Evolutionary conservation across 805 yeast genomes (phyloP), one percentile per base, ranked within the genome.

Genomic region (Citeromyces matritensis): DNA sequence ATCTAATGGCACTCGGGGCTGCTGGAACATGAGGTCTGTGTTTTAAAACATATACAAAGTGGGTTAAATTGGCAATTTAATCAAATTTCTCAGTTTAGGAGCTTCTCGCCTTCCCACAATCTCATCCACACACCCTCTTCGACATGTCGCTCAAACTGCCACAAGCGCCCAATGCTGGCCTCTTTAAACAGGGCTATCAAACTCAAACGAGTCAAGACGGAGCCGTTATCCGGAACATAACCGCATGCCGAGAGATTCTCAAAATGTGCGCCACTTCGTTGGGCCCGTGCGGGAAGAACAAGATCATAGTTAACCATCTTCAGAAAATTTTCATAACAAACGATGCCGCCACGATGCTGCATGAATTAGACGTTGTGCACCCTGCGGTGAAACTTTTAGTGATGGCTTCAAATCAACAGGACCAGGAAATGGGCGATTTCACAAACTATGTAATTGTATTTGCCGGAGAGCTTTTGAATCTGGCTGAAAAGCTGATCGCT

Each of bases 271-370:
- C 86, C 36, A 85, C 96, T 2, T 84, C 95, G 9, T 80, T 91
- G 63, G 98, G 98, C 5, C 98, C 98, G 37, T 81, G 94, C 57
- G 98, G 98, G 33, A 71, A 95, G 48, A 91, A 86, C 57, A 91
- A 91, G 67, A 84, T 91, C 53, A 79, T 91, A 44, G 95, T 91
- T 34, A 88, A 88, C 57, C 71, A 82, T 44, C 57, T 82, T 42
- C 85, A 84, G 37, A 84, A 78, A 49, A 78, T 83, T 15, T 83
- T 85, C 51, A 72, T 91, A 39, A 91, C 97, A 27, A 83, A 83
- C 43, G 98, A 91, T 53, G 96, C 97, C n/a, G 95, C 96, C 25
- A 91, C 98, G 6, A 91, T 91, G 77, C 64, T 91, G 37, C 72
- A 79, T 41, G 97, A 91, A 54, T 62, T 88, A 34, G 96, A 88